These are phyloP conservation scores for Monosporascus sp. DNA, from an alignment of 2,329 filamentous ascomycete species.

Conservation along the genomic window DNA sequence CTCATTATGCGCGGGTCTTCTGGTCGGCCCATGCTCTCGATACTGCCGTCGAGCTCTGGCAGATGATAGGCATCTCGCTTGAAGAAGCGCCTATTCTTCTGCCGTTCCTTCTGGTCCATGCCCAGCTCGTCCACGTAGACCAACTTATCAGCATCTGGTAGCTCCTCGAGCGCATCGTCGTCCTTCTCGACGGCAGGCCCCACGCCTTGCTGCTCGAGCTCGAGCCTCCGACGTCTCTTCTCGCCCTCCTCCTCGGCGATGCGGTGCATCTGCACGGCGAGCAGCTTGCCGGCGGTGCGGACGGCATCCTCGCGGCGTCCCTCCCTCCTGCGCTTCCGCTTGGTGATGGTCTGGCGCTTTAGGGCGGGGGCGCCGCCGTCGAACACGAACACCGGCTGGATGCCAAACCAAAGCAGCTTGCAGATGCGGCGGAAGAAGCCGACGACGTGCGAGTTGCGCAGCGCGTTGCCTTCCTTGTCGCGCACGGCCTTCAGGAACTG, in stretches of 20 bases:
- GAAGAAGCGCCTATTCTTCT: constrained; percentile 70
- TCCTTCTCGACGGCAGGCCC: constrained; percentile 21
- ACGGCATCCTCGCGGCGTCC: constrained; percentile 89
- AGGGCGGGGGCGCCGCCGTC: constrained; percentile 88
- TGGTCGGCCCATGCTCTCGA: constrained; percentile 80
- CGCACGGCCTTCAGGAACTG: constrained; percentile 98
- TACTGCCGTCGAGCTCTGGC: constrained; percentile 72
- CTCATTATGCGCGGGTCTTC: constrained; percentile 97
- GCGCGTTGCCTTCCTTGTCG: constrained; percentile 94
- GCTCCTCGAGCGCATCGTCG: constrained; percentile 57
- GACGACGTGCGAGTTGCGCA: constrained; percentile 92
- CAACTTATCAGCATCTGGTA: constrained; percentile 63
- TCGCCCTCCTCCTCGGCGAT: constrained; percentile 78
- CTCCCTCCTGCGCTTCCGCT: constrained; percentile 73
- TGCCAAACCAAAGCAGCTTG: constrained; percentile 94
- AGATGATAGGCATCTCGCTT: constrained; percentile 95
- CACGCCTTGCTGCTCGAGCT: constrained; percentile 35
- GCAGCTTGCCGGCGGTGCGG: constrained; percentile 80
- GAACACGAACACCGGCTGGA: constrained; percentile 95
- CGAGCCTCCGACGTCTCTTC: constrained; percentile 47
- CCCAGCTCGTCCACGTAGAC: constrained; percentile 90
- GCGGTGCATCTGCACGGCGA: constrained; percentile 92
- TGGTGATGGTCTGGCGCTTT: constrained; percentile 85
- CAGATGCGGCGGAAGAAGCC: constrained; percentile 98
- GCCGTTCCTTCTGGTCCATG: constrained; percentile 71